Evolutionary conservation across 2,329 filamentous ascomycete genomes (phyloP), one percentile per base, ranked within the genome.

Genomic region (Paraphoma chrysanthemicola): DNA sequence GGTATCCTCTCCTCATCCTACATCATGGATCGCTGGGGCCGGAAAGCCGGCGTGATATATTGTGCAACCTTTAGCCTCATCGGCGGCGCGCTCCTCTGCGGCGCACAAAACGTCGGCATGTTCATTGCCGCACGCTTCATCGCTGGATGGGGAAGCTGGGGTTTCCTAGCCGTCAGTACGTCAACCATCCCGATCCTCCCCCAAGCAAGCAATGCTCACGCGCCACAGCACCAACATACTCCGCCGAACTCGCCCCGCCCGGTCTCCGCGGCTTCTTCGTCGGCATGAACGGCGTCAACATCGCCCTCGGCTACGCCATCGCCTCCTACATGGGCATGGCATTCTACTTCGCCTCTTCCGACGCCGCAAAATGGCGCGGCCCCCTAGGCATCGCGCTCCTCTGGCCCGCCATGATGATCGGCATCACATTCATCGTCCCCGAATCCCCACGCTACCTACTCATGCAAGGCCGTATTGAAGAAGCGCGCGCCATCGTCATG

Each of bases 81-180:
- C 18, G 64, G 64, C 29, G 66, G 66, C 6, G 60, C 52, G 1
- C 43, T 67, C 8, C 57, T 69, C 10, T 52, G 48, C 16, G 66
- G 58, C 17, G 55, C 60, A 3, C 18, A 48, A 18, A 62, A 66
- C 45, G 46, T 60, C 14, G 54, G 23, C 6, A 67, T 67, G 64
- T 69, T 68, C 47, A 63, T 95, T 0, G 75, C 91, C 3, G 84
- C 87, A 0, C 85, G 93, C 0, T 90, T 96, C 70, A 81, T 94
- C 45, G 85, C 88, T 11, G 93, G 93, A 1, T 85, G 86, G 23
- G 63, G 65, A 12, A 61, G 57, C 29, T 69, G 63, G 61, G 66
- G 66, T 7, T 69, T 68, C 36, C 46, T 68, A n/a, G 66, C 65
- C 10, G 62, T 68, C 30, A 66, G 63, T 68, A 59, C 45, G 61